Base-by-base conservation (phyloP, 345 rosid species). In the Eucalyptus guilfoylei region DNA sequence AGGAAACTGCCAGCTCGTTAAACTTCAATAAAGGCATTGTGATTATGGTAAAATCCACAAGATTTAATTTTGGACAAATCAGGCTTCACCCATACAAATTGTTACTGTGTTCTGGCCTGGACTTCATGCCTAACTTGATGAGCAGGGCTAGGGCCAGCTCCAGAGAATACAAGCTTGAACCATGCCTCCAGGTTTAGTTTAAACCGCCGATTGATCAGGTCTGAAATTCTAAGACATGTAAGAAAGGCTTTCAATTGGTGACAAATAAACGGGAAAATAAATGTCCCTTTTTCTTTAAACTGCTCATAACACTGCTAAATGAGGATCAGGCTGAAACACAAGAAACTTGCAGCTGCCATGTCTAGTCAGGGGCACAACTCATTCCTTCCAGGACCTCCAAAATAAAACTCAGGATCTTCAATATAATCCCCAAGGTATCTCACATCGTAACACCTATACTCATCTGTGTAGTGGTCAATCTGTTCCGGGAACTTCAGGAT, bases 391-490 rank as follows among this genome's bases (percentile, higher is more conserved):
- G 95, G 96, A 1, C 95, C 96, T 8, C 96, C 95, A 88, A 87
- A 95, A 85, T 91, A 94, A 86, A 93, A 95, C 89, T 92, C 94
- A 52, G 96, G 94, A 89, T 95, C 95, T 86, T 89, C 94, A 14
- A 91, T 64, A n/a, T 93, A 94, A 60, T 94, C 95, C 40, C 49
- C 88, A 44, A 91, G 49, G 87, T 93, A 92, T 1, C 49, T 9
- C 28, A 88, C 87, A 58, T 86, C 86, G 44, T 94, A 94, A 90
- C 95, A 95, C 49, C 86, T 26, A 89, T 87, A 95, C 88, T 95
- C 94, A 60, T 94, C 95, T 2, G 89, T 48, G 32, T 88, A 93
- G 86, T 87, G 64, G 50, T 42, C 64, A n/a, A 90, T 91, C 91
- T 90, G 92, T 24, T 93, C 94, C 1, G 97, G 96, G 55, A 85